Evolutionary conservation across 2,329 filamentous ascomycete species (phyloP), one percentile per base, ranked within the genome.

Genomic region (Colletotrichum cordylinicola): DNA sequence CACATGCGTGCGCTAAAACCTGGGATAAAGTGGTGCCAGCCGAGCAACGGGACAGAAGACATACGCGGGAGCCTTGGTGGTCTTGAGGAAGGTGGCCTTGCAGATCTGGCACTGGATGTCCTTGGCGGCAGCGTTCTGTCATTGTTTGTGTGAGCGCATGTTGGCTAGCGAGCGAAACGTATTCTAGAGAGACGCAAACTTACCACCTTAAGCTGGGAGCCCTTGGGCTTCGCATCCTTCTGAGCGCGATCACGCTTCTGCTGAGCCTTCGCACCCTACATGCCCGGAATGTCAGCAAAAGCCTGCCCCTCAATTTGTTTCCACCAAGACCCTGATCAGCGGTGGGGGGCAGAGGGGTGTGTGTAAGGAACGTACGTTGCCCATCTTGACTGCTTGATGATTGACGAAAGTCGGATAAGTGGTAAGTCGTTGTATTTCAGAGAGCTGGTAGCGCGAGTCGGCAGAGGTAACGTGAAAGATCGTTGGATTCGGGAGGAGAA

Each of bases 51-150:
- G 64, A 58, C 29, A 27, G 60, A 8, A 58, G 43, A 87, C 91
- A 79, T 88, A 93, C 91, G 93, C 92, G 81, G 93, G 93, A 77
- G 90, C 91, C 82, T 93, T 93, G 77, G 93, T 93, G 43, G 94
- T 96, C 88, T 93, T 93, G 80, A 96, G 90, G 87, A 96, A 96
- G 35, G 93, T 94, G 80, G 93, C 91, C 86, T 93, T 94, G 93
- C 94, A 96, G 81, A 92, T 88, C 79, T 91, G 87, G 90, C 94
- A 96, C 85, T 95, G 93, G 85, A 96, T 94, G 82, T 91, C 93
- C 88, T 92, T 94, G 75, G 94, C 94, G 79, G 93, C 88, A 80
- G 90, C 88, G 87, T 96, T 96, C 93, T 94, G 79, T 76, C 48
- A 58, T 43, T 21, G 55, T 55, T 10, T n/a, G 43, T 24, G 72